Conservation (phyloP, 1,139 yeast species). For the Lodderomyces theae region DNA sequence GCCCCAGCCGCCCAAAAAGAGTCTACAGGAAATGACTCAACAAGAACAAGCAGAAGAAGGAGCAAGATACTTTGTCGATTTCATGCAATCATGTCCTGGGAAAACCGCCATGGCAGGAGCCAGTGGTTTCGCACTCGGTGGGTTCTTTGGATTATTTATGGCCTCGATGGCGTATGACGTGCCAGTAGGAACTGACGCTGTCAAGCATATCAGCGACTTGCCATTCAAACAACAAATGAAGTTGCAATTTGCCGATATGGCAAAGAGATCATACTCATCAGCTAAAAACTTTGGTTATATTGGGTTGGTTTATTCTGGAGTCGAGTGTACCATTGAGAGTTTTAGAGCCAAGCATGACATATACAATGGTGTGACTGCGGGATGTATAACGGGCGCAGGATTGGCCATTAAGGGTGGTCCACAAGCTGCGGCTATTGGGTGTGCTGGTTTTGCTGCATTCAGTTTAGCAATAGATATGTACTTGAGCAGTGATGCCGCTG, state of each 20-base stretch:
- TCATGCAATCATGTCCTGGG: conserved; percentile 95
- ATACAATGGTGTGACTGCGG: conserved; percentile 89
- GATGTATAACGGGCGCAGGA: conserved; percentile 92
- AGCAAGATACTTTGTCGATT: conserved; percentile 76
- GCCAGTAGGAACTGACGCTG: conserved; percentile 62
- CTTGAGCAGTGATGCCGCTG: conserved; percentile 79
- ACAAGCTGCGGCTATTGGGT: conserved; percentile 84
- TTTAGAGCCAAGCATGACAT: conserved; percentile 89
- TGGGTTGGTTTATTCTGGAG: conserved; percentile 92
- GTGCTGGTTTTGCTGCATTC: conserved; percentile 98
- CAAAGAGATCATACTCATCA: conserved; percentile 74
- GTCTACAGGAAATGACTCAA: conserved; percentile 71
- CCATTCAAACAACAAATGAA: conserved; percentile 94
- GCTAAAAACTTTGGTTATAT: conserved; percentile 95
- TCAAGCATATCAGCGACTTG: conserved; percentile 63
- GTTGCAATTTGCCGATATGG: conserved; percentile 90
- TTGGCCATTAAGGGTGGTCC: conserved; percentile 92
- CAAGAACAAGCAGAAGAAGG: conserved; percentile 94
- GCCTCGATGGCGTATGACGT: conserved; percentile 89
- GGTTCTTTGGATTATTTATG: conserved; percentile 95
- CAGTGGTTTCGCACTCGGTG: conserved; percentile 93
- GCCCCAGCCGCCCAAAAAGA: conserved; percentile 30
- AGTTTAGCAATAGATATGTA: conserved; percentile 91
- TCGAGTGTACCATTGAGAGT: conserved; percentile 86
- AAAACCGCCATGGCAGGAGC: conserved; percentile 90